phyloP scores from a whole-genome alignment of 306 rosid species.

The Alnus glutinosa region DNA sequence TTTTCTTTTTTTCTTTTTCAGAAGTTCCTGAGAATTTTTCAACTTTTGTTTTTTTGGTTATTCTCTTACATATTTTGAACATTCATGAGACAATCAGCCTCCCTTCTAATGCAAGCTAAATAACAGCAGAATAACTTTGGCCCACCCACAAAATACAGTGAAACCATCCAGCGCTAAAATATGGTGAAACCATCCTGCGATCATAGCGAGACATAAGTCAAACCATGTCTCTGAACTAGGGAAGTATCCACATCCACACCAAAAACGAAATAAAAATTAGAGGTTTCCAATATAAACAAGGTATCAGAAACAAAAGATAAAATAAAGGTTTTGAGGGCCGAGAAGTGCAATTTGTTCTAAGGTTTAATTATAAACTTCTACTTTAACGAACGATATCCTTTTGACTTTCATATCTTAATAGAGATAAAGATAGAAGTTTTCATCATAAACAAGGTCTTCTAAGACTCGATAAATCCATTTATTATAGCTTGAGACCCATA shows the following conservation, averaged over 20 bases:
- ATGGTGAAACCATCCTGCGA: constrained; percentile 82
- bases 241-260: constrained; percentile 40
- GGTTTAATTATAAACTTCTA: not conserved
- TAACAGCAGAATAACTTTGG: constrained; percentile 45
- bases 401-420: not conserved
- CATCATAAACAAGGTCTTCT: not conserved
- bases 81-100: constrained; percentile 27
- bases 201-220: constrained; percentile 79
- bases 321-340: not conserved
- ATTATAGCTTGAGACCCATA: no score
- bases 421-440: not conserved
- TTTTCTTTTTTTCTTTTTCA: constrained; percentile 29
- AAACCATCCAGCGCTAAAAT: constrained; percentile 62
- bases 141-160: constrained; percentile 54
- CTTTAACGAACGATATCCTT: not conserved
- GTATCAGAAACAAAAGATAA: constrained; percentile 1
- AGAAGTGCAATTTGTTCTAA: not conserved
- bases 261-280: constrained; percentile 8
- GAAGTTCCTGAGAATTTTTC: constrained; percentile 29
- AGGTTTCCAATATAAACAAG: constrained; percentile 15
- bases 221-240: constrained; percentile 51
- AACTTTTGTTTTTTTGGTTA: constrained; percentile 22
- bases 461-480: no score
- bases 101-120: constrained; percentile 43
- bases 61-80: constrained; percentile 28